Evolutionary conservation across 139 green algal genomes (phyloP).

Genomic region (Coccomyxa sp.): DNA sequence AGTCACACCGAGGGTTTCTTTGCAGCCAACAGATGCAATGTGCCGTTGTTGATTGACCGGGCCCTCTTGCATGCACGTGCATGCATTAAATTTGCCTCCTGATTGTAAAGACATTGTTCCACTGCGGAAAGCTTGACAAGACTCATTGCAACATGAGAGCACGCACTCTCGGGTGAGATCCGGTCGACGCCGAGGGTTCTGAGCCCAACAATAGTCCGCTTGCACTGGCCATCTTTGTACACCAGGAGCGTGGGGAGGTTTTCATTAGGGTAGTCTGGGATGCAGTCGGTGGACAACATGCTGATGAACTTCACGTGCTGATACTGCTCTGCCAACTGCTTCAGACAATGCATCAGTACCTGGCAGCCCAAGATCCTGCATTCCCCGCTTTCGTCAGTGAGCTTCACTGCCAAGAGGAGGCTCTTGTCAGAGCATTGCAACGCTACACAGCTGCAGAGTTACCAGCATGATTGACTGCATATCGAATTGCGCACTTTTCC

Average conservation of each 20-base stretch:
- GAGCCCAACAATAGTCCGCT: constrained; percentile 62
- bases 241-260: constrained; percentile 90
- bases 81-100: too few relatives aligned
- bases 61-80: too few relatives aligned
- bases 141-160: too few relatives aligned
- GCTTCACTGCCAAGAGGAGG: too few relatives aligned
- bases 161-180: constrained; percentile 62
- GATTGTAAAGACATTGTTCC: too few relatives aligned
- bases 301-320: constrained; percentile 83
- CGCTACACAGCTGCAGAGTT: too few relatives aligned
- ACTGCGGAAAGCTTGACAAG: too few relatives aligned
- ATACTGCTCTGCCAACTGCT: constrained; percentile 72
- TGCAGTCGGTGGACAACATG: constrained; percentile 80
- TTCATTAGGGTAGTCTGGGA: constrained; percentile 78
- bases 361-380: constrained; percentile 54
- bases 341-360: constrained; percentile 61
- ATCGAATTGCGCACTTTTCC: constrained; percentile 40
- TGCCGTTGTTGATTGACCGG: too few relatives aligned
- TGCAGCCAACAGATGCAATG: too few relatives aligned
- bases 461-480: too few relatives aligned
- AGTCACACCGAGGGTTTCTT: too few relatives aligned
- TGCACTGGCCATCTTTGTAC: constrained; percentile 70
- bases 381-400: neutral
- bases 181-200: constrained; percentile 57
- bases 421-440: too few relatives aligned